Conservation (phyloP, 352 stramenopile genomes). For the Phytophthora parvispora region DNA sequence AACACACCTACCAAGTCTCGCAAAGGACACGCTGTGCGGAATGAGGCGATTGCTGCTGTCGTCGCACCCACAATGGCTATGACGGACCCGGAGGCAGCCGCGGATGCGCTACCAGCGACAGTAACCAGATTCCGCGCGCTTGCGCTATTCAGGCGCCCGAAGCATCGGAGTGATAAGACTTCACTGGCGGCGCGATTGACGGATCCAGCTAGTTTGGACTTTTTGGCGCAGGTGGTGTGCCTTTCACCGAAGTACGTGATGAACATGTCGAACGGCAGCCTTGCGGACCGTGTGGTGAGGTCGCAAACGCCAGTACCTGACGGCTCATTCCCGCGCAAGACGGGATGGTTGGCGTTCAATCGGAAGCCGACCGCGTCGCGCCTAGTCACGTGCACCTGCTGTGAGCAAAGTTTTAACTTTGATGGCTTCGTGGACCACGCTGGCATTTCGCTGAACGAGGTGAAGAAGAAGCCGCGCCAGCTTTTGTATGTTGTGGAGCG, state of each 20-base stretch:
- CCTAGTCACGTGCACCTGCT: constrained; percentile 29
- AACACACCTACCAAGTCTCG: constrained; percentile 16
- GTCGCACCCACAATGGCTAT: not conserved
- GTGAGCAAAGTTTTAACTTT: constrained; percentile 15
- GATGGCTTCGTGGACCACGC: constrained; percentile 36
- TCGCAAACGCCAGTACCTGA: constrained; percentile 26
- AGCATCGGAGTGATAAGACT: constrained; percentile 14
- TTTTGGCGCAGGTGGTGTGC: constrained; percentile 37
- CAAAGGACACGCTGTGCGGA: constrained; percentile 6
- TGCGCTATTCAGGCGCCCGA: constrained; percentile 36
- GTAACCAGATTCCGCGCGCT: constrained; percentile 16
- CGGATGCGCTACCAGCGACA: not conserved
- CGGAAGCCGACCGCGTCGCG: not conserved
- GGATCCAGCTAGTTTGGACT: constrained; percentile 12
- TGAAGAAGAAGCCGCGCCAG: constrained; percentile 18
- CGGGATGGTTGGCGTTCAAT: constrained; percentile 36
- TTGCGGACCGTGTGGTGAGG: constrained; percentile 29
- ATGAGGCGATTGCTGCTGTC: not conserved
- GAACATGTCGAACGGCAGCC: constrained; percentile 38
- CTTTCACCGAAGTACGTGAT: constrained; percentile 42
- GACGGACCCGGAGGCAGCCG: not conserved
- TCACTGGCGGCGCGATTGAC: constrained; percentile 2
- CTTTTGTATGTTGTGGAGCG: constrained; percentile 37
- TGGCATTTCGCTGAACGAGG: constrained; percentile 26
- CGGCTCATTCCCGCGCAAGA: constrained; percentile 39